Base-by-base conservation (phyloP, 2,329 filamentous ascomycete genomes). In the Botrytis cinerea region DNA sequence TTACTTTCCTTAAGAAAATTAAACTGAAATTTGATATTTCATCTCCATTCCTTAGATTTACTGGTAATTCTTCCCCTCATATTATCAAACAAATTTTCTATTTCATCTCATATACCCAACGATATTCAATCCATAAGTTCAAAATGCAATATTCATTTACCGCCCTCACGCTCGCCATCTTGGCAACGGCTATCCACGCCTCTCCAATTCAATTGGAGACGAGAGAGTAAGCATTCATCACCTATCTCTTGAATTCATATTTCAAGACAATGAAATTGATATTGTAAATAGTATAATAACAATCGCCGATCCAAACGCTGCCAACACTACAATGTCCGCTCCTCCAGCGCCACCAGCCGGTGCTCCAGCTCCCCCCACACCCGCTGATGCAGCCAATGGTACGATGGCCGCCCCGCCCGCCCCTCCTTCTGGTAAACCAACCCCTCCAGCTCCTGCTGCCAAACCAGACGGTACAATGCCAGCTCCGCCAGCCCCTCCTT, bases 191-290 rank as follows among this genome's bases (percentile, higher is more conserved):
- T 2, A 22, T 68, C 35, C 35, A 68, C 7, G 64, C 64, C 35
- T 68, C 46, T 28, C 64, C 64, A 9, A 22, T 68, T 14, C 46
- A 68, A 40, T 28, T 68, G 16, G 46, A 68, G 46, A 4, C 48
- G 8, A 48, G 64, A 68, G 64, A 68, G 64, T 68, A 57, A 68
- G 48, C 7, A 68, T 8, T 57, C 51, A 18, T 68, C 16, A 54
- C 0, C 16, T 4, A 28, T 32, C 28, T 25, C 14, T 57, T 18
- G 1, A 28, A 28, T 2, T 12, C 2, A 18, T 8, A 28, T 28
- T 51, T 16, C 8, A 18, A n/a, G 16, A 18, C 7, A 2, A 57
- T 32, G 6, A 2, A 22, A 16, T 38, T 54, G 57, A 68, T 10
- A 57, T 28, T 1, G 38, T 28, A 18, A 38, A 38, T 12, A 68